phyloP scores from a whole-genome alignment of 2,329 filamentous ascomycete species.

The Pseudogymnoascus verrucosus region DNA sequence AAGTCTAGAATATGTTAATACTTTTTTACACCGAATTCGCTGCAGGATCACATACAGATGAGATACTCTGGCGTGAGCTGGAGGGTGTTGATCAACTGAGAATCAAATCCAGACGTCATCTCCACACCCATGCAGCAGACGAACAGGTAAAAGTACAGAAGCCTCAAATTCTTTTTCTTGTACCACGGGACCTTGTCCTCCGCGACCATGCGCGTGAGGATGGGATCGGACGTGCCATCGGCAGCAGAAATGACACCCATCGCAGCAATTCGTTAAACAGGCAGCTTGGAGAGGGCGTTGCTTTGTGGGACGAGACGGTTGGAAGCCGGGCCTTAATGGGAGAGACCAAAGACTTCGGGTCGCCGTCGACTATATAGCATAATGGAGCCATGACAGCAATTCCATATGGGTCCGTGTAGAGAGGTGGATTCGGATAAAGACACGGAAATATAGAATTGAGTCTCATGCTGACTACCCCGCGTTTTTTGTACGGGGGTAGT shows the following conservation, averaged over 20 bases:
- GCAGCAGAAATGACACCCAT: neutral
- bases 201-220: slow-evolving; percentile 33
- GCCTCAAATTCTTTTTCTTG: slow-evolving; percentile 30
- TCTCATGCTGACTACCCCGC: slow-evolving; percentile 2
- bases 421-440: slow-evolving; percentile 3
- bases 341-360: neutral
- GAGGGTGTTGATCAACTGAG: slow-evolving; percentile 39
- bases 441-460: slow-evolving; percentile 6
- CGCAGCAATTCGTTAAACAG: slow-evolving; percentile 4
- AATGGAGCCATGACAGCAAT: slow-evolving; percentile 1
- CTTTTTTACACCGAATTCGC: neutral
- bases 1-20: slow-evolving; percentile 13
- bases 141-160: slow-evolving; percentile 33
- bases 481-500: slow-evolving; percentile 1
- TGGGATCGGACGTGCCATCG: slow-evolving; percentile 26
- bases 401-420: neutral
- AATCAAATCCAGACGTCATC: slow-evolving; percentile 48
- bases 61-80: slow-evolving; percentile 24
- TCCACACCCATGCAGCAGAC: slow-evolving; percentile 46
- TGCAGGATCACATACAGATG: neutral
- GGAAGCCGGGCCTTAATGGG: neutral
- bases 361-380: slow-evolving; percentile 3
- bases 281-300: neutral
- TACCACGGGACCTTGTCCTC: slow-evolving; percentile 34
- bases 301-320: neutral